Evolutionary conservation across 306 rosid species (phyloP).

Genomic region (Oxytropis ochrocephala): DNA sequence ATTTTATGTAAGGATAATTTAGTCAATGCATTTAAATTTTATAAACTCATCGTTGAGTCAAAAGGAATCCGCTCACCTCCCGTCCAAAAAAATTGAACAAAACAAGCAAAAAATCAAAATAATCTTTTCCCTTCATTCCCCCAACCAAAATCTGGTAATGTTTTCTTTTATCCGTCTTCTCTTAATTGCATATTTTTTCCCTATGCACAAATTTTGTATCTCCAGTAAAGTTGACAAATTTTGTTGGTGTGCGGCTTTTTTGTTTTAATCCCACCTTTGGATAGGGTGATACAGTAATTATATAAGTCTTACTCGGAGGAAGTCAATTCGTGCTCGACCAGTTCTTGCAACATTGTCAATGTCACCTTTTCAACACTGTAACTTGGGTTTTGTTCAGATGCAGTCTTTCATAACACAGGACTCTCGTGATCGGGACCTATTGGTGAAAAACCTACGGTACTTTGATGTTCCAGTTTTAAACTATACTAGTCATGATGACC

Average conservation of each 20-base stretch:
- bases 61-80: neutral
- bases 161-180: neutral
- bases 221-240: neutral
- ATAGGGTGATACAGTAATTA: neutral
- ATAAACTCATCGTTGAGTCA: neutral
- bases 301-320: neutral
- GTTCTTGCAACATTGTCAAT: neutral
- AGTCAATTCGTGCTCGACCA: neutral
- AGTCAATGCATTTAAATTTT: neutral
- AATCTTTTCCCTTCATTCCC: neutral
- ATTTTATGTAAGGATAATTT: neutral
- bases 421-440: slow-evolving; percentile 68
- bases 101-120: neutral
- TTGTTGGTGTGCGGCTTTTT: neutral
- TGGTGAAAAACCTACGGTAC: slow-evolving; percentile 49
- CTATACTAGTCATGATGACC: slow-evolving; percentile 43
- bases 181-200: neutral
- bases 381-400: slow-evolving; percentile 4
- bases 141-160: neutral
- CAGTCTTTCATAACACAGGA: slow-evolving; percentile 95
- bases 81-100: neutral
- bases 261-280: neutral
- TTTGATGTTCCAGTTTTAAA: slow-evolving; percentile 76
- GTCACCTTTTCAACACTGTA: neutral
- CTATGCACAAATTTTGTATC: neutral